A percentile compares a stretch with the other conserved stretches of the same genome.
Evolutionary conservation across 177 flowering plant species (phyloP).

Genomic region (Vitis hybrid): DNA sequence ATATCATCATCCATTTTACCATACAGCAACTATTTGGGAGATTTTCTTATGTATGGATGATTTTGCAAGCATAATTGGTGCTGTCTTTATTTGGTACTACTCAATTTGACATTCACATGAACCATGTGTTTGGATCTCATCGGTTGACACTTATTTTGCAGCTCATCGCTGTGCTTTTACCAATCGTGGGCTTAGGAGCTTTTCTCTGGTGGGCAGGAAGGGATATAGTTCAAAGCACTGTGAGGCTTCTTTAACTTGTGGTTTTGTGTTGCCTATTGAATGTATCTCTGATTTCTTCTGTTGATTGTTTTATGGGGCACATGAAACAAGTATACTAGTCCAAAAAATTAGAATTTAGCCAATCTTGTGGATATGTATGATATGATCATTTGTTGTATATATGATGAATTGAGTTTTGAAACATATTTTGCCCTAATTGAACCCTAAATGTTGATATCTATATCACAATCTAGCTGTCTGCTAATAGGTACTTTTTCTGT

Average conservation of each 20-base stretch:
- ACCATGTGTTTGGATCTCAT: neutral
- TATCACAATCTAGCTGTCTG: no score
- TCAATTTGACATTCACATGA: neutral
- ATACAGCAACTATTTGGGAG: no score
- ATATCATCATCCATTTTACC: no score
- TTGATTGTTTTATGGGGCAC: neutral
- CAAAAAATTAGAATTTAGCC: neutral
- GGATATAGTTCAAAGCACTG: constrained; percentile 75
- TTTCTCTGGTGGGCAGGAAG: constrained; percentile 92
- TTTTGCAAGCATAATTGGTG: no score
- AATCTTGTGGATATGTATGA: no score
- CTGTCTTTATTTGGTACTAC: no score
- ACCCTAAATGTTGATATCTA: no score
- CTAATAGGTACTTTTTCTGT: no score
- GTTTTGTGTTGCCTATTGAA: neutral
- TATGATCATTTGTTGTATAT: no score
- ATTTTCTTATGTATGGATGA: no score
- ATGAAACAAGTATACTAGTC: neutral
- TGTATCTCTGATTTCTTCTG: neutral
- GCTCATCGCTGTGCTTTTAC: constrained; percentile 75
- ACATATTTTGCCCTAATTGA: no score
- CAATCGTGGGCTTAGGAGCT: constrained; percentile 77
- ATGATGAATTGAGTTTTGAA: no score
- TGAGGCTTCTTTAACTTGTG: constrained; percentile 38
- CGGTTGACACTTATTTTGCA: constrained; percentile 29